Conservation (phyloP, 495 filamentous ascomycete species). For the Xylaria sp. region DNA sequence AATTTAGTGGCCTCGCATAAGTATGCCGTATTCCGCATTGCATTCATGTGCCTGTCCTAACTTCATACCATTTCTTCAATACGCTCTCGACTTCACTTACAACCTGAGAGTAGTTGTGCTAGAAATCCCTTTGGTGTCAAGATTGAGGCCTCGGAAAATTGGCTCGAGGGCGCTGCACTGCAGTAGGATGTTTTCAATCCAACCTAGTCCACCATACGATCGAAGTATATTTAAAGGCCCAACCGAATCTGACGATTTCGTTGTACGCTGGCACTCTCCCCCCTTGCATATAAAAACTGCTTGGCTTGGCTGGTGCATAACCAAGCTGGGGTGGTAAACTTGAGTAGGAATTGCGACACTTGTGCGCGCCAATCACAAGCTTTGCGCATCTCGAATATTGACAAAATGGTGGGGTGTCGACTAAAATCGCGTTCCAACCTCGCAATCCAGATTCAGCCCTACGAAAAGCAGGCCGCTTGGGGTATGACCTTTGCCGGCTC, state of each 20-base stretch:
- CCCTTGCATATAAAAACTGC: neutral
- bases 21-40: neutral
- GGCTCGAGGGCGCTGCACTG: neutral
- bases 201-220: neutral
- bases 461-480: constrained; percentile 16
- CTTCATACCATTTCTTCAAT: neutral
- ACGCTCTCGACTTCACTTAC: neutral
- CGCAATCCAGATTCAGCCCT: constrained; percentile 31
- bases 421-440: constrained; percentile 26
- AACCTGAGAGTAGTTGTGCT: neutral
- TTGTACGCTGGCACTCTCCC: neutral
- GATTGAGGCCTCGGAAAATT: neutral
- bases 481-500: constrained; percentile 11
- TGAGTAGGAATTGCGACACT: neutral
- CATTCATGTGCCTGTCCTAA: neutral
- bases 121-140: neutral
- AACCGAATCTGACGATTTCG: neutral
- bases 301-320: neutral
- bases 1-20: neutral
- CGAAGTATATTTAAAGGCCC: neutral
- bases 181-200: neutral
- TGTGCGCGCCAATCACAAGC: constrained; percentile 32
- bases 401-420: constrained; percentile 26
- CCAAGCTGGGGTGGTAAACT: constrained; percentile 3
- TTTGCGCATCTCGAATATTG: constrained; percentile 27